Evolutionary conservation across 1,139 yeast genomes (phyloP), one percentile per base, ranked within the genome.

Genomic region (Yamadazyma diddensiae): DNA sequence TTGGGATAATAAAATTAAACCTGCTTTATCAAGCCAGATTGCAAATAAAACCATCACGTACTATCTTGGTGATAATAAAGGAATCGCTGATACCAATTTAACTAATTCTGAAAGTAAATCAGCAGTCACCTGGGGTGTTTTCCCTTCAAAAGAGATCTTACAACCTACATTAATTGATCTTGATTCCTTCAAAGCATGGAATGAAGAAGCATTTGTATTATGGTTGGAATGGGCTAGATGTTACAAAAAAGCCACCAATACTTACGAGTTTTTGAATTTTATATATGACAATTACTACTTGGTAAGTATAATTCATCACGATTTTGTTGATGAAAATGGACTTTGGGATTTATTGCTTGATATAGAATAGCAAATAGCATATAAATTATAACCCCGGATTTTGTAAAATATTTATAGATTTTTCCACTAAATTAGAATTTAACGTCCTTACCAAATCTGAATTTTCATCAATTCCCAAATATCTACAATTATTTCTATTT

Each of bases 51-150:
- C 63, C n/a, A 65, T 79, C 16, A 78, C 88, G 7, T 88, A 79
- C 57, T 90, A 82, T 55, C 70, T 74, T 21, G 90, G 94, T 25
- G 87, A 82, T 52, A 52, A 73, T 25, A 42, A 58, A 3, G 82
- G 82, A 1, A 52, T 60, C n/a, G 76, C 86, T 42, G 62, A 66
- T 20, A 74, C 90, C 3, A 84, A 83, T 46, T 59, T 83, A 50
- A 69, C 70, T 1, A 46, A 51, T 26, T 40, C 47, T n/a, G 62
- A 53, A 36, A 53, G 53, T 33, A 68, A 65, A 46, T 79, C 82
- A 46, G 95, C 94, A 15, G 94, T 92, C 7, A 92, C 97, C 1
- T 92, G 97, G 97, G 97, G 97, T 36, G 94, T 84, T 3, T 88
- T 90, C 65, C 94, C 94, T 2, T 82, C 81, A 58, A 74, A 85